Evolutionary conservation across 73 alveolate genomes (phyloP), one percentile per base, ranked within the genome.

Genomic region (Urostyla sp.): DNA sequence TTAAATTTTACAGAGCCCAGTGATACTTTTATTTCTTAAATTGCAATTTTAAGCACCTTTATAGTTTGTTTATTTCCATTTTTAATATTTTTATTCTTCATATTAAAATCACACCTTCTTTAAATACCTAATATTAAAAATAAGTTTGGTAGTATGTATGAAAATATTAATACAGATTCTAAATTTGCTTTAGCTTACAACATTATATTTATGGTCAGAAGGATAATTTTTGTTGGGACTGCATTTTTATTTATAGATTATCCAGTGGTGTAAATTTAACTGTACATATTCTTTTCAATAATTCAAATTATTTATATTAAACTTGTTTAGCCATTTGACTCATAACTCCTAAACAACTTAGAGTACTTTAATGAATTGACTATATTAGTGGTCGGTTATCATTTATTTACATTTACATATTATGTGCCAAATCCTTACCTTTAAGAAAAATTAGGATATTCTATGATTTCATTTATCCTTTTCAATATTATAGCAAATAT

Each of bases 291-390:
- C 8, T 66, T 27, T 26, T 66, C 59, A 40, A 35, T 66, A 28
- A 26, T 66, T 2, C 34, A 40, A 34, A 66, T 66, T 40, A 66
- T 66, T 5, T 66, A 40, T 40, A 36, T 40, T 2, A n/a, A 40
- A 18, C 18, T 40, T 34, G 37, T 54, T 1, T 8, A 40, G 44
- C 80, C 80, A 3, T 66, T 66, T 44, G 80, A 66, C 28, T 13
- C 35, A 40, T 1, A 36, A 11, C 44, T 66, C 30, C 63, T 66
- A 16, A 66, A 66, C 30, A 10, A 66, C 11, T 23, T 66, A 2
- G 80, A 66, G 45, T 18, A 40, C 6, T 66, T 66, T 36, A 66
- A 66, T 44, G 80, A 66, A 26, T 34, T 37, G 3, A 40, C 51
- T 24, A 66, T 66, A 21, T 13, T 66, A 44, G 60, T 34, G 10